Evolutionary conservation across 176 grass and related monocot genomes (phyloP).

Genomic region (Oryza brachyantha): DNA sequence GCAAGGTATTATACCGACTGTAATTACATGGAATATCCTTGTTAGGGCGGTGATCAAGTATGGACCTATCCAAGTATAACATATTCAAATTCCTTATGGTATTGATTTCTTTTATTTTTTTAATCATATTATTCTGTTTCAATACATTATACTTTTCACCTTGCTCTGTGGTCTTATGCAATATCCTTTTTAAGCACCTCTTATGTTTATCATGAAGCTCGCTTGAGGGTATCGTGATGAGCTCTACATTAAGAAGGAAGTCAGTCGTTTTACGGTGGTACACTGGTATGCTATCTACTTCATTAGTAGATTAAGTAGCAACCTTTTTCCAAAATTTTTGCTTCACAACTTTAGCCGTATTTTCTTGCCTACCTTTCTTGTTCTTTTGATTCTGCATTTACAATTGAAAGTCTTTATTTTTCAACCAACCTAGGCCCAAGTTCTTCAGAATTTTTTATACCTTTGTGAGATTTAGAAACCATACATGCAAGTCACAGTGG

Average conservation of each 20-base stretch:
- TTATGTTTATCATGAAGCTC: not conserved
- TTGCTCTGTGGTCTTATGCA: not conserved
- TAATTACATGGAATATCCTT: conserved; percentile 92
- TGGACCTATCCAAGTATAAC: conserved; percentile 47
- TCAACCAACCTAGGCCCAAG: not conserved
- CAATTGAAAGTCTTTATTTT: not conserved
- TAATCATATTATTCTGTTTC: not conserved
- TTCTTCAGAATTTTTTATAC: not conserved
- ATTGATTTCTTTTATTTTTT: conserved; percentile 12
- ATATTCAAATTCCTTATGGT: conserved; percentile 31
- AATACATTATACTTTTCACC: not conserved
- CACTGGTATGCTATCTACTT: not conserved
- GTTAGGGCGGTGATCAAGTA: conserved; percentile 72
- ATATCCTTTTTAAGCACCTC: not conserved
- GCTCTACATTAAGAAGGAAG: not conserved
- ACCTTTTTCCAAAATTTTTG: not conserved
- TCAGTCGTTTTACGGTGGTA: no score
- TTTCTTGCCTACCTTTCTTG: not conserved
- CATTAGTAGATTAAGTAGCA: not conserved
- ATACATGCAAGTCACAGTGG: not conserved
- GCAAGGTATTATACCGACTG: conserved; percentile 62
- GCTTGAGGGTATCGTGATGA: not conserved
- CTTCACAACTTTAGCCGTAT: not conserved
- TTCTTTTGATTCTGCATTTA: not conserved
- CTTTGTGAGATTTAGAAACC: conserved; percentile 12